Percentiles rank a stretch among this genome's conserved stretches.
Conservation (phyloP, 2,329 filamentous ascomycete genomes). For the Seiridium unicorne region DNA sequence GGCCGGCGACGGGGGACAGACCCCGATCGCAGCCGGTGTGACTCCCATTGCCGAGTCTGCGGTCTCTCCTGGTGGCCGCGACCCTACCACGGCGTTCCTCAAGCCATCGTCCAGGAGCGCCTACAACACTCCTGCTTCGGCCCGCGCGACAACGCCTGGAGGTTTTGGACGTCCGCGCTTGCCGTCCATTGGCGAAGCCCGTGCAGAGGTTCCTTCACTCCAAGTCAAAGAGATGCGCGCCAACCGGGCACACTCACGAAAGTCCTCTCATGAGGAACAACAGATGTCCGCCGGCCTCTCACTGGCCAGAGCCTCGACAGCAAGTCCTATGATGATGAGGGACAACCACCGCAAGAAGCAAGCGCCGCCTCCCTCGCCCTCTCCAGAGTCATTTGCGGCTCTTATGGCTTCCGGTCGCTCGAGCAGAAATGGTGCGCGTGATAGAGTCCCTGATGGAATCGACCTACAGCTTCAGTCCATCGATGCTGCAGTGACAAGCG, state of each 20-base stretch:
- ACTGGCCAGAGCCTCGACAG: conserved; percentile 64
- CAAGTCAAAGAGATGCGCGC: conserved; percentile 14
- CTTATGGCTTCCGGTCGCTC: conserved; percentile 59
- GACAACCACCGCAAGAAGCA: conserved; percentile 43
- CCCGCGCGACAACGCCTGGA: conserved; percentile 59
- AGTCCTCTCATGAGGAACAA: conserved; percentile 38
- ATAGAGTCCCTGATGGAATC: conserved; percentile 72
- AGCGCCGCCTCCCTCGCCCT: conserved; percentile 66
- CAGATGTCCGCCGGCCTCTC: conserved; percentile 43
- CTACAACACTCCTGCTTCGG: conserved; percentile 68
- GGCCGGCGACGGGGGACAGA: conserved; percentile 56
- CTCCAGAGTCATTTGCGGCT: conserved; percentile 60
- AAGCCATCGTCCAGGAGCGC: conserved; percentile 66
- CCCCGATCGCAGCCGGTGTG: conserved; percentile 77
- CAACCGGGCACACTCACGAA: conserved; percentile 31
- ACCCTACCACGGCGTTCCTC: conserved; percentile 65
- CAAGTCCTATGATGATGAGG: conserved; percentile 64
- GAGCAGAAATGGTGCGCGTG: conserved; percentile 69
- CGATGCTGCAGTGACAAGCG: conserved; percentile 47
- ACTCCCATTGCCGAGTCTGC: conserved; percentile 86
- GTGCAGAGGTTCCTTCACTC: conserved; percentile 22
- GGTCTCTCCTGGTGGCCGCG: conserved; percentile 66
- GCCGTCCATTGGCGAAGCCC: conserved; percentile 74
- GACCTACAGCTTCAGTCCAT: conserved; percentile 63
- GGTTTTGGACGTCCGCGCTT: conserved; percentile 64